Percentiles rank a stretch among this genome's conserved stretches.
These are phyloP conservation scores for Begonia masoniana DNA, from an alignment of 306 rosid species.

Conservation along the genomic window DNA sequence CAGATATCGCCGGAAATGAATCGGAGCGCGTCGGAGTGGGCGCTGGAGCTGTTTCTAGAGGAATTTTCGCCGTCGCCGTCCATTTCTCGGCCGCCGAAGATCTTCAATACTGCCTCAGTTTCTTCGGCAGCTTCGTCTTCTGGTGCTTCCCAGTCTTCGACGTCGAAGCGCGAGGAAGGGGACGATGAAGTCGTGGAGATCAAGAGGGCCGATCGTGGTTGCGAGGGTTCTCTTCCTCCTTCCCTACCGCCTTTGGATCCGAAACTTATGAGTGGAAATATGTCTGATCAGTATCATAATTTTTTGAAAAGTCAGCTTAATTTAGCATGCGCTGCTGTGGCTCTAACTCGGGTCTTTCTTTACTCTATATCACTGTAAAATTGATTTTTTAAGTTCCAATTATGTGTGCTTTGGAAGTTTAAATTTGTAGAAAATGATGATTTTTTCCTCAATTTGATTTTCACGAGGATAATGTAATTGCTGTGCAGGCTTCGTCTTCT, in stretches of 20 bases:
- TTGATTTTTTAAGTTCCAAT: too few relatives aligned
- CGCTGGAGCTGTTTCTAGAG: conserved; percentile 32
- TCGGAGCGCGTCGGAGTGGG: conserved; percentile 46
- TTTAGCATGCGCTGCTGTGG: conserved; percentile 47
- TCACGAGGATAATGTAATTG: too few relatives aligned
- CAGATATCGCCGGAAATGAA: too few relatives aligned
- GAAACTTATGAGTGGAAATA: conserved; percentile 2
- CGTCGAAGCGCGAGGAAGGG: conserved; percentile 26
- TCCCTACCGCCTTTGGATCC: conserved; percentile 20
- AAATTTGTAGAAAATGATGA: background rate
- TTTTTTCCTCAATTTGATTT: background rate
- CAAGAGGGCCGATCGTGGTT: conserved; percentile 22
- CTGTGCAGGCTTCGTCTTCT: conserved; percentile 22
- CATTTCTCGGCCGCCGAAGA: conserved; percentile 3
- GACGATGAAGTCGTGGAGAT: conserved; percentile 30
- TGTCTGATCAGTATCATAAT: conserved; percentile 24
- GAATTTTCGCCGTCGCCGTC: conserved; percentile 21
- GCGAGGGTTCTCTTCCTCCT: conserved; percentile 10
- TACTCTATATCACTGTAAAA: background rate
- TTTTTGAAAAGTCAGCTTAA: conserved; percentile 36
- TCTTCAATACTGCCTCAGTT: conserved; percentile 5
- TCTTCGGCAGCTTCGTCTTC: conserved; percentile 17
- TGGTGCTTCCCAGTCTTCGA: conserved; percentile 28
- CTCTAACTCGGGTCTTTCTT: conserved; percentile 28
- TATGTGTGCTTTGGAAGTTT: too few relatives aligned